Percentiles rank a stretch among this genome's conserved stretches.
Evolutionary conservation across 345 rosid species (phyloP).

Genomic region (Diplotaxis tenuifolia): DNA sequence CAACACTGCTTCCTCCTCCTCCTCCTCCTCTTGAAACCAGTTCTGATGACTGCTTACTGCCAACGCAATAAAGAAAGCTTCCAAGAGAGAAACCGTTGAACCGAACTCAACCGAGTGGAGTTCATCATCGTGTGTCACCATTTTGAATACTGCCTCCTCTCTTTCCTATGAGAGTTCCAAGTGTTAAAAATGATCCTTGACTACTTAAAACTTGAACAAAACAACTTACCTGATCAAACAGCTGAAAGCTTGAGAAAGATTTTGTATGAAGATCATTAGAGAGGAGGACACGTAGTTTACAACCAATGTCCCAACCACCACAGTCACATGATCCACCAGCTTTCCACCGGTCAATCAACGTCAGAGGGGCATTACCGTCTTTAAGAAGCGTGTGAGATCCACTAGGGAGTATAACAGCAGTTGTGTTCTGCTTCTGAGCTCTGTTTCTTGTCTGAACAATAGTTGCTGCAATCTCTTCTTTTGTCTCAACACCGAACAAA

Average conservation of each 20-base stretch:
- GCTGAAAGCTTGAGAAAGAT: constrained; percentile 43
- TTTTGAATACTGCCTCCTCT: constrained; percentile 49
- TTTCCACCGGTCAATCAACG: constrained; percentile 71
- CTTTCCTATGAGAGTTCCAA: constrained; percentile 18
- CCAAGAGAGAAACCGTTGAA: constrained; percentile 54
- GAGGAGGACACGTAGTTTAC: constrained; percentile 56
- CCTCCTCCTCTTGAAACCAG: constrained; percentile 30
- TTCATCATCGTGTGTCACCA: constrained; percentile 53
- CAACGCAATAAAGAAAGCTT: constrained; percentile 69
- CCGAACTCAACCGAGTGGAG: constrained; percentile 64
- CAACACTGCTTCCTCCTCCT: constrained; percentile 23
- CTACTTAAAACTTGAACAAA: neutral
- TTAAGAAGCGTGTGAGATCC: constrained; percentile 71
- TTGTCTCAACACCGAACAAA: constrained; percentile 47
- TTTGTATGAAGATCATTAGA: constrained; percentile 37
- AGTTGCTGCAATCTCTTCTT: constrained; percentile 65
- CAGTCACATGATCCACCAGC: constrained; percentile 83
- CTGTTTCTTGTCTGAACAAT: constrained; percentile 42
- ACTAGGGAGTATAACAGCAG: constrained; percentile 67
- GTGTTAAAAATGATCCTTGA: neutral
- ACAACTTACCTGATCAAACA: constrained; percentile 56
- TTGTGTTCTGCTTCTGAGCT: constrained; percentile 17
- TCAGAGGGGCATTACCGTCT: constrained; percentile 54
- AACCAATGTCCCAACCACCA: constrained; percentile 98
- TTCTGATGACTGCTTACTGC: constrained; percentile 47